phyloP scores from a whole-genome alignment of 2,329 filamentous ascomycete species.

The Aspergillus sp. region DNA sequence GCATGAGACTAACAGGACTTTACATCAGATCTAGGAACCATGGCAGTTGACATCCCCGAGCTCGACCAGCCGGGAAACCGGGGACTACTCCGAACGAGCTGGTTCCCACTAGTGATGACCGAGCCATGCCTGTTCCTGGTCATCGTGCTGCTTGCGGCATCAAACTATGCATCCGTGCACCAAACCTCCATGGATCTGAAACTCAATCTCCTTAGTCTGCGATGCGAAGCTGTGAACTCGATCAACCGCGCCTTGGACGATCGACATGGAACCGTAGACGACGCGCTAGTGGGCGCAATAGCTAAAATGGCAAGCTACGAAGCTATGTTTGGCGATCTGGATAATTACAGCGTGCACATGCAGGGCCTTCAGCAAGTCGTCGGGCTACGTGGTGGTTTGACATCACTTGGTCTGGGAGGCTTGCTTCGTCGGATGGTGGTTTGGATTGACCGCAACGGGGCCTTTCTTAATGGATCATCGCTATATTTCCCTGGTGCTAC shows the following conservation, averaged over 20 bases:
- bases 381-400: constrained; percentile 41
- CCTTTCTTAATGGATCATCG: constrained; percentile 29
- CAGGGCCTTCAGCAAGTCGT: constrained; percentile 41
- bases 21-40: constrained; percentile 29
- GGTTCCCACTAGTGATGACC: constrained; percentile 40
- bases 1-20: not conserved
- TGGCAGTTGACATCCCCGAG: constrained; percentile 41
- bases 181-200: constrained; percentile 10
- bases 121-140: constrained; percentile 37
- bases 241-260: constrained; percentile 39
- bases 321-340: constrained; percentile 44
- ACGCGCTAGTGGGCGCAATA: constrained; percentile 45
- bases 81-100: constrained; percentile 33
- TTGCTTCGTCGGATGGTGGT: constrained; percentile 44
- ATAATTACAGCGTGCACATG: constrained; percentile 46
- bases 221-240: constrained; percentile 39
- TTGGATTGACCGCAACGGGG: constrained; percentile 45
- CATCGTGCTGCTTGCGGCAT: constrained; percentile 38
- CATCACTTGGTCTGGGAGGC: constrained; percentile 40
- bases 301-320: constrained; percentile 52
- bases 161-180: constrained; percentile 33
- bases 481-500: constrained; percentile 28
- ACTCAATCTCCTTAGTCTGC: constrained; percentile 37
- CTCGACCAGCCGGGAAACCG: constrained; percentile 30
- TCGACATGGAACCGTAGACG: constrained; percentile 24